These are phyloP conservation scores for Fermentozyma sake DNA, from an alignment of 1,139 yeast genomes.

Conservation along the genomic window DNA sequence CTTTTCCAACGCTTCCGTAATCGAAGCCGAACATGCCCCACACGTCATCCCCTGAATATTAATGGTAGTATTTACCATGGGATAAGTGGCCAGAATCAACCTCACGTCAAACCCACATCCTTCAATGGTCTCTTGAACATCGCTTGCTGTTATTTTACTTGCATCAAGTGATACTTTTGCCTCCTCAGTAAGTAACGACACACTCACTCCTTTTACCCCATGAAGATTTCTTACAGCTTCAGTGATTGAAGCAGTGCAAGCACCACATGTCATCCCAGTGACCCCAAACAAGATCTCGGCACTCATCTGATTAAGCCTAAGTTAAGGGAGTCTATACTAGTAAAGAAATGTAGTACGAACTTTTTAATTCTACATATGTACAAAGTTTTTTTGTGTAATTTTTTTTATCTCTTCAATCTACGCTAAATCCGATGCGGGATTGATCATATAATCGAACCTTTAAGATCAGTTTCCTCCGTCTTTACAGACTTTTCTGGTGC, in stretches of 20 bases:
- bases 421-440: no score
- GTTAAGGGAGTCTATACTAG: no score
- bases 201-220: slow-evolving; percentile 24
- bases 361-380: no score
- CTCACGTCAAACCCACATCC: slow-evolving; percentile 36
- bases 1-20: slow-evolving; percentile 49
- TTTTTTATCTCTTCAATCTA: no score
- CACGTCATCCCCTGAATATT: slow-evolving; percentile 77
- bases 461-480: no score
- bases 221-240: slow-evolving; percentile 16
- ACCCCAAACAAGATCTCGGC: slow-evolving; percentile 12
- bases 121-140: slow-evolving; percentile 20
- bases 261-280: slow-evolving; percentile 38
- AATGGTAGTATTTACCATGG: slow-evolving; percentile 5
- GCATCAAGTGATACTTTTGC: slow-evolving; percentile 23
- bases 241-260: slow-evolving; percentile 31
- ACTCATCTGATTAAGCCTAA: no score
- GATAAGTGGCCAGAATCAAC: slow-evolving; percentile 8
- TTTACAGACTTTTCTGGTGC: slow-evolving; percentile 1
- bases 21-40: slow-evolving; percentile 69
- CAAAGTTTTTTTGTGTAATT: no score
- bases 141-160: slow-evolving; percentile 7
- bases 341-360: no score
- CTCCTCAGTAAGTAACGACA: slow-evolving; percentile 35
- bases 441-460: no score